Evolutionary conservation across 192 early-diverging fungal species (phyloP).

Genomic region (Gonapodya prolifera): DNA sequence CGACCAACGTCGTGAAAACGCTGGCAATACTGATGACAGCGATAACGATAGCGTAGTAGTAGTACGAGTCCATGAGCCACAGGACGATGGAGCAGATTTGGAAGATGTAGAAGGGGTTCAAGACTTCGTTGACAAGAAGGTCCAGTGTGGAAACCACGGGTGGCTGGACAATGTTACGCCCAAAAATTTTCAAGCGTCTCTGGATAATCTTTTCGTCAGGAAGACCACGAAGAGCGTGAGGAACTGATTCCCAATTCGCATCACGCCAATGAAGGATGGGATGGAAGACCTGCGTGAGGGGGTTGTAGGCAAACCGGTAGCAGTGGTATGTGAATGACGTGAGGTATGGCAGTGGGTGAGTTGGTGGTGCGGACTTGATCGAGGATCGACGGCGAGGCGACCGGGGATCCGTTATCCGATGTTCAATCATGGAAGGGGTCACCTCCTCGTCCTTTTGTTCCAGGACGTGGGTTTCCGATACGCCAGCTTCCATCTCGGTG

Average conservation of each 20-base stretch:
- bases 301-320: slow-evolving; percentile 42
- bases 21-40: background rate
- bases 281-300: slow-evolving; percentile 28
- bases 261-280: slow-evolving; percentile 38
- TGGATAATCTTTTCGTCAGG: slow-evolving; percentile 5
- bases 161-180: slow-evolving; percentile 30
- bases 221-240: slow-evolving; percentile 14
- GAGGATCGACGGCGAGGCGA: too few species aligned
- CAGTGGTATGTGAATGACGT: slow-evolving; percentile 33
- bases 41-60: slow-evolving; percentile 31
- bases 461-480: too few species aligned
- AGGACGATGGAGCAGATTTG: slow-evolving; percentile 10
- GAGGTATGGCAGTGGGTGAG: background rate
- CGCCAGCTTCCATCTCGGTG: too few species aligned
- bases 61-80: background rate
- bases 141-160: slow-evolving; percentile 26
- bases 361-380: background rate
- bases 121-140: slow-evolving; percentile 36
- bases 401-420: too few species aligned
- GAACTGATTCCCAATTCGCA: slow-evolving; percentile 26
- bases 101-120: slow-evolving; percentile 46
- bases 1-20: background rate
- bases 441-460: background rate
- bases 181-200: slow-evolving; percentile 28
- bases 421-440: background rate